Base-by-base conservation (phyloP, 2,329 filamentous ascomycete species). In the Cadophora gregata region DNA sequence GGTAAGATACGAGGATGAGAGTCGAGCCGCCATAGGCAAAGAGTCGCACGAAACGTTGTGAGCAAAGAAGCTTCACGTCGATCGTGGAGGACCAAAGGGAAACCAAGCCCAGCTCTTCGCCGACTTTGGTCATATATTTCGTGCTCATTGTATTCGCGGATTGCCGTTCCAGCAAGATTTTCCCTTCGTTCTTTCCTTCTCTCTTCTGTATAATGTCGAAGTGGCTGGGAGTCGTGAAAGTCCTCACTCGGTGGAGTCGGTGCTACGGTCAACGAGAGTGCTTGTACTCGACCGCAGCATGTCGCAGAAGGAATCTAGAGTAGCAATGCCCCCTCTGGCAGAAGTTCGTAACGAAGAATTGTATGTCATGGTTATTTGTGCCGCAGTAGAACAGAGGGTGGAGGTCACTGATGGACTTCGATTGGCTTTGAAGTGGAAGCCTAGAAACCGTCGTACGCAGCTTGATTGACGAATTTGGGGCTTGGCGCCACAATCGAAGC, bases 11-110 rank as follows among this genome's bases (percentile, higher is more conserved):
- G 5, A 88, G 81, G 64, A 88, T 81, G 4, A 89, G 81, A 0
- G 84, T 86, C 7, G 84, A 85, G 6, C 80, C 79, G 62, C 88
- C 88, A 72, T 90, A 90, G 6, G 87, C 88, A 68, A 88, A 86
- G 60, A 90, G 82, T 2, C 88, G 85, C 5, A 88, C 80, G 74
- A 88, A 87, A 31, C 88, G 85, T 71, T 87, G 85, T 5, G 82
- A 67, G 68, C 84, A 86, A 24, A 90, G 82, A 2, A 90, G 77
- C 71, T 88, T 86, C 67, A 84, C 80, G 73, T 89, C 86, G 56
- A 73, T 74, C 5, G 78, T 69, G 0, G 83, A 81, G 29, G 70
- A 62, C 69, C 78, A 74, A 31, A 86, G 74, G 7, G 83, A 79
- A 16, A 77, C 69, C 21, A 86, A 72, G 59, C 83, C 83, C n/a